Base-by-base conservation (phyloP, 768 basidiomycete species). In the Termitomyces heimii region DNA sequence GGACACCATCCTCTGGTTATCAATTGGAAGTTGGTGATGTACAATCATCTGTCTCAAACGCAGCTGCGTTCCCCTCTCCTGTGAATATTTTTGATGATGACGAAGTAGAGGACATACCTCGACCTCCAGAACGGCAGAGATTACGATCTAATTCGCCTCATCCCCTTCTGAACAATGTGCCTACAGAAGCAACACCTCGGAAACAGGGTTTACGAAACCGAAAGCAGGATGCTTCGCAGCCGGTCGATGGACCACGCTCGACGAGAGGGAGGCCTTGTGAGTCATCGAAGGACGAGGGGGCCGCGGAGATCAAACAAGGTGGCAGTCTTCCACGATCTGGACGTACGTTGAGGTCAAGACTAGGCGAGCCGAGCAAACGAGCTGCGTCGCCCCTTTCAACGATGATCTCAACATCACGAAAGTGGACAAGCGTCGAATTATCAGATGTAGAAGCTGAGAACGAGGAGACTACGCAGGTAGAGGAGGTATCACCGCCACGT, bases 381-480 rank as follows among this genome's bases (percentile, higher is more conserved):
- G 18, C 60, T 40, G 48, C 45, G 24, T 56, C 52, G 42, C 56
- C 59, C 50, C 53, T 57, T 42, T 39, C 44, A 7, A 57, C 49
- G 34, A 54, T 29, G 45, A 63, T 51, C 42, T 34, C 46, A 32
- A 35, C 46, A 14, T 55, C 65, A 44, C 71, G 74, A 57, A 83
- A 83, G 67, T 76, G 80, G 43, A 70, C 74, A 64, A 73, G 75
- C 59, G 65, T 77, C 5, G 75, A 76, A 52, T 74, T 73, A 34
- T 69, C 76, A 16, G 76, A 73, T 55, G 55, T 54, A 28, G 67
- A 66, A 29, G 65, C 54, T 43, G 65, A 63, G 22, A 43, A 56
- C 14, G 55, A 42, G 43, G 54, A 52, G 28, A 29, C 28, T 12
- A 52, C 46, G 37, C 37, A 52, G 8, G 49, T 44, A 5, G 52